Conservation (phyloP, 768 basidiomycete genomes). For the Asterophora lycoperdoides region DNA sequence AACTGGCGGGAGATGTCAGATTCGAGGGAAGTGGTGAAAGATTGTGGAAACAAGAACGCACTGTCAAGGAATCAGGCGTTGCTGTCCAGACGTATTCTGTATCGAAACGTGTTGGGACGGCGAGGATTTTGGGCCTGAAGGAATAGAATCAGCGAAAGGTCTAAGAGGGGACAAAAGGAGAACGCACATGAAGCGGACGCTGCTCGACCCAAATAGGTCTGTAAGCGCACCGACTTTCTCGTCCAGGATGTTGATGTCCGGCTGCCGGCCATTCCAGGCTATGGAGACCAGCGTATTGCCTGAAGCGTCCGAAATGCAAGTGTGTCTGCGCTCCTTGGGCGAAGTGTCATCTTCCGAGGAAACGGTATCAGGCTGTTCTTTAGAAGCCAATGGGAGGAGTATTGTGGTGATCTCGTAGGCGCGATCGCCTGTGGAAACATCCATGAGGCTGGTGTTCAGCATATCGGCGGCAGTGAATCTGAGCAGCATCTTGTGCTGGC, state of each 20-base stretch:
- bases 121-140: constrained; percentile 52
- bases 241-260: constrained; percentile 46
- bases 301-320: constrained; percentile 38
- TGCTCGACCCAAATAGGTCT: constrained; percentile 55
- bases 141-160: constrained; percentile 2
- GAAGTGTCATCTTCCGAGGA: neutral
- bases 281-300: constrained; percentile 44
- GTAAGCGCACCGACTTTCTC: constrained; percentile 49
- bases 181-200: constrained; percentile 50
- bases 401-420: constrained; percentile 48
- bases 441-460: constrained; percentile 50
- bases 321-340: constrained; percentile 30
- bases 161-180: neutral
- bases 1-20: constrained; percentile 31
- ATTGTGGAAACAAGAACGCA: constrained; percentile 24
- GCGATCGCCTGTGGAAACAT: constrained; percentile 45
- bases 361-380: constrained; percentile 22
- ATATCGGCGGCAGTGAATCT: constrained; percentile 57
- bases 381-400: constrained; percentile 28
- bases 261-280: constrained; percentile 49
- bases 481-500: constrained; percentile 42
- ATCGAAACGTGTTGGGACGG: constrained; percentile 59
- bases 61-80: constrained; percentile 48
- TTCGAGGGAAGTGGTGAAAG: constrained; percentile 1
- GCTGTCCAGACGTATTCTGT: constrained; percentile 58